Conservation (phyloP, 768 basidiomycete genomes). For the Auricularia sp. region DNA sequence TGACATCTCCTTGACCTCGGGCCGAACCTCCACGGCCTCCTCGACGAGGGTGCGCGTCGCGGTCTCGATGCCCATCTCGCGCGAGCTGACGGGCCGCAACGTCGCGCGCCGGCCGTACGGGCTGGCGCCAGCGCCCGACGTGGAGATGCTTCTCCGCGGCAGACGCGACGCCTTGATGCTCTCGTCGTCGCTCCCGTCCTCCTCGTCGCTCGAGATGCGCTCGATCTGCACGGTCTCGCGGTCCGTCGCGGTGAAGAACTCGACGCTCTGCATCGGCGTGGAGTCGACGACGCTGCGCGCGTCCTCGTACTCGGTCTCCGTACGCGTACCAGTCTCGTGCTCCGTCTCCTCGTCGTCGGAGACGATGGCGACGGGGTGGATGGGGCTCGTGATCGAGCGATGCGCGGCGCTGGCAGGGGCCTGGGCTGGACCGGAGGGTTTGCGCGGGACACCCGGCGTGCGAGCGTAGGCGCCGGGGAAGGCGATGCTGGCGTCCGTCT, state of each 20-base stretch:
- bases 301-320: conserved; percentile 70
- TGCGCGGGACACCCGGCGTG: background rate
- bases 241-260: conserved; percentile 8
- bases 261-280: conserved; percentile 5
- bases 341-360: conserved; percentile 31
- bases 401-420: background rate
- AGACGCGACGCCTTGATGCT: conserved; percentile 63
- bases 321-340: conserved; percentile 53
- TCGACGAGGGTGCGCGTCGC: background rate
- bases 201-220: conserved; percentile 5
- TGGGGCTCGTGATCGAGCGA: background rate
- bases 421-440: background rate
- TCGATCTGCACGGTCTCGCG: conserved; percentile 9
- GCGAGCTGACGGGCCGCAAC: conserved; percentile 18
- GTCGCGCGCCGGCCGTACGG: conserved; percentile 7
- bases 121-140: conserved; percentile 16
- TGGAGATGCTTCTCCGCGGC: conserved; percentile 19
- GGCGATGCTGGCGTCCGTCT: background rate
- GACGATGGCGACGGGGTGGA: conserved; percentile 30
- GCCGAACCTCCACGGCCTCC: conserved; percentile 15
- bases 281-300: conserved; percentile 29
- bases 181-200: conserved; percentile 50
- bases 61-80: conserved; percentile 9
- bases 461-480: background rate
- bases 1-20: conserved; percentile 61